Conservation (phyloP, 495 filamentous ascomycete species). For the Lichenothelia convexa region DNA sequence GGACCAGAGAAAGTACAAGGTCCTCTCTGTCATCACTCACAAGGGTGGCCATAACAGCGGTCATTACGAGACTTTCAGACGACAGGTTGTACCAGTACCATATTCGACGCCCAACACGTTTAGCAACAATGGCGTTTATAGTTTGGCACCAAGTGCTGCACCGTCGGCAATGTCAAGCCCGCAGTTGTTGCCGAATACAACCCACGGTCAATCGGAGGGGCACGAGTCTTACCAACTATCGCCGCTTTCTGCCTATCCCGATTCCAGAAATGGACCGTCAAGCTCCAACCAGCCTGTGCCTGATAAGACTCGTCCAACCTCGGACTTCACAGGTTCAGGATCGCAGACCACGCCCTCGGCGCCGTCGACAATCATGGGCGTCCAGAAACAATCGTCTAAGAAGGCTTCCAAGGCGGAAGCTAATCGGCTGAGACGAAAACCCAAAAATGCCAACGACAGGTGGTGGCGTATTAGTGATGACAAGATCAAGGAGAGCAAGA, state of each 20-base stretch:
- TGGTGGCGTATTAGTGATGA: constrained; percentile 99
- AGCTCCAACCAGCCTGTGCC: neutral
- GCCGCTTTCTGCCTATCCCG: too few species aligned
- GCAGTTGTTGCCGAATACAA: constrained; percentile 10
- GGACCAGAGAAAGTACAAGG: constrained; percentile 58
- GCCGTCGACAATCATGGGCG: too few species aligned
- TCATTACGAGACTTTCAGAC: constrained; percentile 90
- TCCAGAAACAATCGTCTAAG: too few species aligned
- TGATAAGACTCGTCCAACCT: neutral
- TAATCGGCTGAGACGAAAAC: constrained; percentile 22
- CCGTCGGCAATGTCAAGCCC: constrained; percentile 24
- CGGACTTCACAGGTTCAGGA: too few species aligned
- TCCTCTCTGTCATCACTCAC: constrained; percentile 79
- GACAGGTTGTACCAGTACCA: constrained; percentile 51
- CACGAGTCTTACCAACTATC: too few species aligned
- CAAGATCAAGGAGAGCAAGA: constrained; percentile 86
- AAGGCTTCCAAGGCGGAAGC: neutral
- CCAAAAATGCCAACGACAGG: constrained; percentile 39
- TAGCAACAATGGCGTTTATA: constrained; percentile 49
- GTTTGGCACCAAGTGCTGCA: constrained; percentile 24
- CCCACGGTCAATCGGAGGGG: constrained; percentile 1
- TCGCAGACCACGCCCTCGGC: neutral
- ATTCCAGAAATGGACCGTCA: too few species aligned
- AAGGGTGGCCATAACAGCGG: constrained; percentile 92
- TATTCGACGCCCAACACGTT: constrained; percentile 69